Evolutionary conservation across 345 rosid species (phyloP), one percentile per base, ranked within the genome.

Genomic region (Citrus cavaleriei): DNA sequence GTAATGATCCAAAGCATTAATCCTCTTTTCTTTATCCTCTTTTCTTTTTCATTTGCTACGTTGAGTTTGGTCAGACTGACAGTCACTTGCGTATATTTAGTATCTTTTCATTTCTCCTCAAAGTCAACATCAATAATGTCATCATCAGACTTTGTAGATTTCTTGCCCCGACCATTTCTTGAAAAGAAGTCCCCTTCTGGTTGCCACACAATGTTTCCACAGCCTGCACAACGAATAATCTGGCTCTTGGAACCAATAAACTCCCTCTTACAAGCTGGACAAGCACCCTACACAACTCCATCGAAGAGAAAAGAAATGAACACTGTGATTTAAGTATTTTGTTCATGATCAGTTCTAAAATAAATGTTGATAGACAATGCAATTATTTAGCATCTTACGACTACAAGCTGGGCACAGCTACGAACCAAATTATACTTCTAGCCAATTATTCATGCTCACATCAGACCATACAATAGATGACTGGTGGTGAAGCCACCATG

Each of bases 121-220:
- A 93, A 91, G 35, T 95, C 99, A 12, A 95, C 94, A 67, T 95
- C 98, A 7, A 95, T 95, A 57, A 95, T 87, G 37, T 90, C 89
- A 24, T 86, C 86, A 69, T 89, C 89, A 1, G 97, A 81, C 81
- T 87, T 90, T 28, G 84, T 74, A 42, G 87, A 66, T 49, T 12
- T 46, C 14, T 64, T 79, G 37, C 86, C 87, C 79, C 78, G 70
- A 13, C 89, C 82, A 60, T 87, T 91, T 83, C 86, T 79, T 28
- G 92, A 85, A 83, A 88, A 90, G 82, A 90, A 89, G 81, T 90
- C 98, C 57, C 89, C 92, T 85, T 89, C 75, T 4, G 99, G 95
- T 73, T 95, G 94, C 98, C 99, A 95, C 71, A 95, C 99, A 35
- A 81, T 93, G 90, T 95, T 95, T 74, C 99, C 90, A 62, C 99